Evolutionary conservation across 768 basidiomycete genomes (phyloP), one percentile per base, ranked within the genome.

Genomic region (Pleurotus eryngii): DNA sequence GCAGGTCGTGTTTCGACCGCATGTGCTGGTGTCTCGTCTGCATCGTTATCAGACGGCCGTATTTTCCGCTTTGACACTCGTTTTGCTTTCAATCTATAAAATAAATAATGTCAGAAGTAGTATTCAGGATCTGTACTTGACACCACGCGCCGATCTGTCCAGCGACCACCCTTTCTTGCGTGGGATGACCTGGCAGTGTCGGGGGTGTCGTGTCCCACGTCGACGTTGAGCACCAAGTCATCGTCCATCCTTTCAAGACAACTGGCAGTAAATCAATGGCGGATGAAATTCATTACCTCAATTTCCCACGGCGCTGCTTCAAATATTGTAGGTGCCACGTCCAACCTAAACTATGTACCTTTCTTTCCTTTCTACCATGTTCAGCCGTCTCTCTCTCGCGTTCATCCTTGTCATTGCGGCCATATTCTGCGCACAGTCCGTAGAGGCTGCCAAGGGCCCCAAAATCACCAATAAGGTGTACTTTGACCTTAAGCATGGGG

Each of bases 401-500:
- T 79, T 91, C 60, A 67, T 89, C 46, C 68, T 86, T 55, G 74
- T 89, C 45, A 53, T 91, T 56, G 83, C 81, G 8, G 85, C 89
- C 0, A 74, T 90, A 65, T 85, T 92, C 74, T 88, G 84, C 64
- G 82, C 80, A 3, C 82, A 85, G 68, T 80, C 83, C 30, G 91
- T 75, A 7, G 88, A 94, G 62, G 93, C 93, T 11, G 82, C 84
- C 30, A 95, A 92, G 65, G 87, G 89, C 14, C 96, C 96, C 12
- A 86, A 81, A 74, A 87, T 98, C 65, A 97, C 96, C 46, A 77
- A 90, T 82, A 93, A 89, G 74, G 88, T 97, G 63, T 97, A 86
- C 79, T 97, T 98, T 68, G 95, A 97, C 72, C 87, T 98, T 57
- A 86, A 89, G 65, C 95, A 97, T 73, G 96, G 96, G 26, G 94